These are phyloP conservation scores for Onygenales sp. DNA, from an alignment of 2,329 filamentous ascomycete species.

Conservation along the genomic window DNA sequence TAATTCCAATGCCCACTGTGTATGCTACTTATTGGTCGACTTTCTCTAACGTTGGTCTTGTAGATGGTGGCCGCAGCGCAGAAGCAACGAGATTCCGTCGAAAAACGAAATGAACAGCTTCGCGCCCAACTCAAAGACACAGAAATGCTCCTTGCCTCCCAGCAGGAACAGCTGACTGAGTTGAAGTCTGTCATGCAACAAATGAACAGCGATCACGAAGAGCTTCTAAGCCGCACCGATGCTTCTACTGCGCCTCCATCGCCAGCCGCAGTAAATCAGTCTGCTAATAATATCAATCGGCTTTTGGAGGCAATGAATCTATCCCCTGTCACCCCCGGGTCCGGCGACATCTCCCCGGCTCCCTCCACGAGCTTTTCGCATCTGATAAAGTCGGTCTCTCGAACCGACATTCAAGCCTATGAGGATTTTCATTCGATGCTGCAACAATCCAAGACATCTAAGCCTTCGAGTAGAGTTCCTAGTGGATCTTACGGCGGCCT, in stretches of 20 bases:
- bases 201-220: slow-evolving; percentile 60
- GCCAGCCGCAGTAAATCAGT: slow-evolving; percentile 56
- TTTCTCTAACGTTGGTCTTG: slow-evolving; percentile 5
- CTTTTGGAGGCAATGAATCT: slow-evolving; percentile 53
- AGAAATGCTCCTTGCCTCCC: slow-evolving; percentile 72
- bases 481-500: slow-evolving; percentile 61
- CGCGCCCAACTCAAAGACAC: slow-evolving; percentile 78
- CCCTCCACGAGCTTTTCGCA: slow-evolving; percentile 68
- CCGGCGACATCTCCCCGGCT: slow-evolving; percentile 48
- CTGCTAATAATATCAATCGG: slow-evolving; percentile 37
- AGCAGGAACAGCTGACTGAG: slow-evolving; percentile 86
- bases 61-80: slow-evolving; percentile 88
- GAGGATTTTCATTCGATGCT: slow-evolving; percentile 77
- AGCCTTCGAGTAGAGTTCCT: slow-evolving; percentile 56
- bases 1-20: slow-evolving; percentile 18
- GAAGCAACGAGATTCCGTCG: slow-evolving; percentile 68
- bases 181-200: slow-evolving; percentile 88
- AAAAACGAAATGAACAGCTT: slow-evolving; percentile 80
- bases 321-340: slow-evolving; percentile 39
- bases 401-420: slow-evolving; percentile 70
- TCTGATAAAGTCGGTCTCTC: slow-evolving; percentile 71
- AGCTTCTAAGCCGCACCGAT: slow-evolving; percentile 59
- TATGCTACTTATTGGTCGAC: background rate
- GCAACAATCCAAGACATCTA: slow-evolving; percentile 54
- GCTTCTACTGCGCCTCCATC: slow-evolving; percentile 65